Percentiles rank a stretch among this genome's conserved stretches.
Conservation (phyloP, 345 rosid species). For the Euphorbia lathyris region DNA sequence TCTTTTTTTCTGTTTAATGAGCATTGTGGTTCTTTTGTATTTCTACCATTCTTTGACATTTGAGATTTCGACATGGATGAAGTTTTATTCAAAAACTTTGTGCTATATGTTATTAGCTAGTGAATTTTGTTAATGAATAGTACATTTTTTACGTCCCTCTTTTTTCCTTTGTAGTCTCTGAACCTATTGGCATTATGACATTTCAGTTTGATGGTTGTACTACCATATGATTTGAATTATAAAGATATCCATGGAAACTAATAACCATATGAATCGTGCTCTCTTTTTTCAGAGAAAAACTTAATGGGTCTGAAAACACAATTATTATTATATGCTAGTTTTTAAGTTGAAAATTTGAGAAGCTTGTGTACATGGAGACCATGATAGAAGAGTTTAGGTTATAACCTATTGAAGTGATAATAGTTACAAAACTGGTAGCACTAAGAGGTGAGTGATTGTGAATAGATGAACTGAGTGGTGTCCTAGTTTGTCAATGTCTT, state of each 20-base stretch:
- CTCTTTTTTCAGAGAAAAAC: not conserved
- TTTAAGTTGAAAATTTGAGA: not conserved
- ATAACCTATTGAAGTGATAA: not conserved
- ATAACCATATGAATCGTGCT: not conserved
- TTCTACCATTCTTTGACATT: constrained; percentile 35
- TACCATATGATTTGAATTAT: not conserved
- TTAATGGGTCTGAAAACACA: not conserved
- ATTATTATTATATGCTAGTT: not conserved
- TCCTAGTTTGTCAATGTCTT: not conserved
- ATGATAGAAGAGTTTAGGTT: not conserved
- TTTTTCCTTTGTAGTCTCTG: not conserved
- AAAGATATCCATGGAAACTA: not conserved
- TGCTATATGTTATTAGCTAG: constrained; percentile 7
- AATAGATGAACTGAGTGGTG: not conserved
- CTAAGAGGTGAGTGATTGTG: not conserved
- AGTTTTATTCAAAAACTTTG: constrained; percentile 18
- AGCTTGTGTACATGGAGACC: not conserved
- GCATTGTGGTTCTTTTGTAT: constrained; percentile 12
- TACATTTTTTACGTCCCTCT: not conserved
- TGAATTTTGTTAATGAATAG: constrained; percentile 6
- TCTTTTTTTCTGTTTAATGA: constrained; percentile 1
- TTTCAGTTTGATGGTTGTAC: not conserved
- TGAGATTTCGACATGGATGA: constrained; percentile 22
- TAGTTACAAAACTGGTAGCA: not conserved
- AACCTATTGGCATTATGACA: not conserved